A percentile compares a stretch with the other conserved stretches of the same genome.
Conservation (phyloP, 2,329 filamentous ascomycete species). For the Ceratocystis ficicola region DNA sequence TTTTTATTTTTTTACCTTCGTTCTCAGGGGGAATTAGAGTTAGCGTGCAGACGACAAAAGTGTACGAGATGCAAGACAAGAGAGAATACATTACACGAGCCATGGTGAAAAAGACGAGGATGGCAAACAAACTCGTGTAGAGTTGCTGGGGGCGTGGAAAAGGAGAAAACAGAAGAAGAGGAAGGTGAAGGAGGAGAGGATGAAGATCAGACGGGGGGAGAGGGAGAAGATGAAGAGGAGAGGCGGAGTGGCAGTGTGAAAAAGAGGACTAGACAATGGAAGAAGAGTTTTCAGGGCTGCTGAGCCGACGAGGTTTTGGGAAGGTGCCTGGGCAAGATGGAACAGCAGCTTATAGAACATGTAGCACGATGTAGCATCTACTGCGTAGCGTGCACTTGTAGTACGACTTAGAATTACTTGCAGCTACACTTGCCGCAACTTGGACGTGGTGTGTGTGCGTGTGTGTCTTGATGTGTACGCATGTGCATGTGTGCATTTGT, state of each 20-base stretch:
- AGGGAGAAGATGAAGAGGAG: no score
- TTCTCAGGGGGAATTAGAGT: conserved; percentile 1
- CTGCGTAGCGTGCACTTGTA: background rate
- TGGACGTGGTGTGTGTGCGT: background rate
- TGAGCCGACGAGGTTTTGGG: no score
- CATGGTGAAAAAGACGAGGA: background rate
- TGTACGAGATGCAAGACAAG: background rate
- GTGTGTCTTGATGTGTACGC: background rate
- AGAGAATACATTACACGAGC: background rate
- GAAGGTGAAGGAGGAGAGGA: background rate
- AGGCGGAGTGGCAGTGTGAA: no score
- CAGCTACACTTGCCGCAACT: background rate
- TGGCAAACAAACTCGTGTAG: background rate
- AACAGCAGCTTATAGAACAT: background rate
- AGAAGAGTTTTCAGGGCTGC: no score
- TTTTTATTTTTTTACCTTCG: no score
- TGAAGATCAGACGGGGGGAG: background rate
- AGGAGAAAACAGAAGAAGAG: background rate
- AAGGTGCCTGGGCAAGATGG: no score
- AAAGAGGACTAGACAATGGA: no score
- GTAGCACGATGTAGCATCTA: background rate
- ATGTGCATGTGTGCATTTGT: background rate
- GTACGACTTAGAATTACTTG: background rate
- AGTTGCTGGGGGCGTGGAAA: background rate
- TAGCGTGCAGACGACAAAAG: conserved; percentile 7